phyloP scores from a whole-genome alignment of 306 rosid genomes.

The Dryas alaskensis region DNA sequence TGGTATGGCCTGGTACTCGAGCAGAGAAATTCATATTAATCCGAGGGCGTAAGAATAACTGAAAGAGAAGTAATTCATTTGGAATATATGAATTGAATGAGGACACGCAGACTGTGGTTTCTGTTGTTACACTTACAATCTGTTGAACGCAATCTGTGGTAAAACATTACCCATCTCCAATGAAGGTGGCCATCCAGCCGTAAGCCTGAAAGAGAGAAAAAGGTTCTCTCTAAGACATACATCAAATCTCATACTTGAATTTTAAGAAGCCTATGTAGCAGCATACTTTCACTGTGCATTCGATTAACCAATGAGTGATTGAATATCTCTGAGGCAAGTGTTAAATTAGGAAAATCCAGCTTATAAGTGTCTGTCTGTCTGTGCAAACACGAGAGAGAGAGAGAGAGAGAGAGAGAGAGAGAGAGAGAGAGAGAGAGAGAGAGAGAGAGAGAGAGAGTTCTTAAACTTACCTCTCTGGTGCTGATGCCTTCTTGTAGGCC shows the following conservation, averaged over 20 bases:
- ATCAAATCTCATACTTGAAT: no score
- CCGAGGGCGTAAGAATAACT: no score
- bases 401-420: no score
- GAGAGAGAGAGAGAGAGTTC: not conserved
- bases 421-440: not conserved
- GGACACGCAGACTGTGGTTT: not conserved
- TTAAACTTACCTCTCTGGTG: conserved; percentile 6
- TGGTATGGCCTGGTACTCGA: conserved; percentile 4
- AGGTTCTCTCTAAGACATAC: not conserved
- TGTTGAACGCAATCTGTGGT: not conserved
- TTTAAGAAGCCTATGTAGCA: not conserved
- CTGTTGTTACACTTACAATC: not conserved
- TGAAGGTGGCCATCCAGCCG: not conserved
- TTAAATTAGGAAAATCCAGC: not conserved
- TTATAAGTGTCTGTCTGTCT: not conserved
- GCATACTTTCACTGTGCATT: not conserved
- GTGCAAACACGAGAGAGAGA: not conserved
- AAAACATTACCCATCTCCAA: not conserved
- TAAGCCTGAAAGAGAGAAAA: conserved; percentile 22
- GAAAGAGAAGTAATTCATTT: no score
- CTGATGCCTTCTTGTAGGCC: not conserved
- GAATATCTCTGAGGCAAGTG: not conserved
- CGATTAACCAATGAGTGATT: not conserved
- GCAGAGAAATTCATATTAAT: not conserved
- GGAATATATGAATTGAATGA: not conserved